A percentile compares a stretch with the other conserved stretches of the same genome.
phyloP scores from a whole-genome alignment of 2,329 filamentous ascomycete genomes.

The Dryadomyces quercus-mongolicae region DNA sequence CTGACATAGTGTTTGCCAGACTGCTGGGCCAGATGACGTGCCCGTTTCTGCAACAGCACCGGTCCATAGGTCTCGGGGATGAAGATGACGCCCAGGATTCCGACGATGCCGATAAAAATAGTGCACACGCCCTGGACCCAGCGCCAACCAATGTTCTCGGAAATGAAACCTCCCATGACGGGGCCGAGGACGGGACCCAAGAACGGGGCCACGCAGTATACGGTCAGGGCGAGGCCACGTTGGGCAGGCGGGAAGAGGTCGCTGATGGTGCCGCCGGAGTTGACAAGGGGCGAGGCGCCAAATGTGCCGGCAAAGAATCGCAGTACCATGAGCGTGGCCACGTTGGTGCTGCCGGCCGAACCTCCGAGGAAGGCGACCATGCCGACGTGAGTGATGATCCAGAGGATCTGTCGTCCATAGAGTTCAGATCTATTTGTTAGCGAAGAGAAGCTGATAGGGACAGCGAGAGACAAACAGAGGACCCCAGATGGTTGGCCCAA shows the following conservation, averaged over 20 bases:
- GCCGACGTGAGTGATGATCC: neutral
- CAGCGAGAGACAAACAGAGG: conserved; percentile 20
- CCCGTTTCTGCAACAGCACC: conserved; percentile 39
- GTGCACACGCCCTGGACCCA: conserved; percentile 11
- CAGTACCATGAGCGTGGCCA: conserved; percentile 46
- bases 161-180: conserved; percentile 20
- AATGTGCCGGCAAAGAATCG: conserved; percentile 56
- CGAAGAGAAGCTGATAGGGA: no score
- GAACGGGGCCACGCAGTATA: conserved; percentile 73
- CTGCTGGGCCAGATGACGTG: neutral
- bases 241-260: conserved; percentile 46
- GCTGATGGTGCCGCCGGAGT: conserved; percentile 49
- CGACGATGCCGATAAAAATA: conserved; percentile 16
- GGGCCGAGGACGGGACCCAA: conserved; percentile 58
- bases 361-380: conserved; percentile 5
- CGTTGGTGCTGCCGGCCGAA: conserved; percentile 22
- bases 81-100: conserved; percentile 13
- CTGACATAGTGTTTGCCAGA: no score
- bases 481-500: conserved; percentile 45
- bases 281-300: conserved; percentile 48
- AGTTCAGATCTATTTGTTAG: conserved; percentile 1
- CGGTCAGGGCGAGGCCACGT: conserved; percentile 38
- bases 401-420: conserved; percentile 7
- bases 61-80: conserved; percentile 22
- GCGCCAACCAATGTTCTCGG: conserved; percentile 16